Percentiles rank a stretch among this genome's conserved stretches.
These are phyloP conservation scores for Aphanoascus verrucosus DNA, from an alignment of 2,329 filamentous ascomycete genomes.

Conservation along the genomic window DNA sequence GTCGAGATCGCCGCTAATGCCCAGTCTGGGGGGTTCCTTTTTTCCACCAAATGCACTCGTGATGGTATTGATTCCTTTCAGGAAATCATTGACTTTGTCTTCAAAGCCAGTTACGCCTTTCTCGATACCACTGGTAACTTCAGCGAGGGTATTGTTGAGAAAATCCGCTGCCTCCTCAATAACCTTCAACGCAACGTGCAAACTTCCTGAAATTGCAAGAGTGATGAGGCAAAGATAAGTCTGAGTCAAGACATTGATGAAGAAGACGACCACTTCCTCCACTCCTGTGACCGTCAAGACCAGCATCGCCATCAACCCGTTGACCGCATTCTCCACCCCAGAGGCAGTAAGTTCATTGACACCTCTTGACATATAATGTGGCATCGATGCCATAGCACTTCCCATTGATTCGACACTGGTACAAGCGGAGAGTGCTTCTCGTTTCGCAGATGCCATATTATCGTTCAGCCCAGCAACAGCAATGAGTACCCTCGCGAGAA, in stretches of 20 bases:
- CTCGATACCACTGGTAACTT: constrained; percentile 38
- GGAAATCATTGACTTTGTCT: constrained; percentile 43
- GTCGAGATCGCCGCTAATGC: constrained; percentile 55
- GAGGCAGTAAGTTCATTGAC: constrained; percentile 76
- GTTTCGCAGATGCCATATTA: constrained; percentile 64
- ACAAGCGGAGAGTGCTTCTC: constrained; percentile 77
- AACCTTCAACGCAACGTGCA: constrained; percentile 57
- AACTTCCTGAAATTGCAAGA: constrained; percentile 65
- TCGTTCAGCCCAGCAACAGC: constrained; percentile 61
- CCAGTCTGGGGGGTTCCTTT: constrained; percentile 42
- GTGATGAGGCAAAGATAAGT: constrained; percentile 87
- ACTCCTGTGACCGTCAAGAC: constrained; percentile 70
- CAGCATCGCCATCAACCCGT: constrained; percentile 68
- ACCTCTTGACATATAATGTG: constrained; percentile 80
- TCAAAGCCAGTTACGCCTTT: constrained; percentile 41
- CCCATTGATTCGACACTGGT: constrained; percentile 86
- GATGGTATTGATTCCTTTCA: constrained; percentile 47
- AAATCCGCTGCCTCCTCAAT: constrained; percentile 50
- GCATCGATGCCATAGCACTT: constrained; percentile 95
- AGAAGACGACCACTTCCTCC: constrained; percentile 78
- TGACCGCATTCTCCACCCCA: constrained; percentile 69
- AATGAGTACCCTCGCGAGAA: constrained; percentile 70
- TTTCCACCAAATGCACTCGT: constrained; percentile 40
- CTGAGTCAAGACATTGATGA: constrained; percentile 80
- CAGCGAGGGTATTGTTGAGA: constrained; percentile 46